These are phyloP conservation scores for Dendrocalamus latiflorus DNA, from an alignment of 202 grass and related monocot species.

Conservation along the genomic window DNA sequence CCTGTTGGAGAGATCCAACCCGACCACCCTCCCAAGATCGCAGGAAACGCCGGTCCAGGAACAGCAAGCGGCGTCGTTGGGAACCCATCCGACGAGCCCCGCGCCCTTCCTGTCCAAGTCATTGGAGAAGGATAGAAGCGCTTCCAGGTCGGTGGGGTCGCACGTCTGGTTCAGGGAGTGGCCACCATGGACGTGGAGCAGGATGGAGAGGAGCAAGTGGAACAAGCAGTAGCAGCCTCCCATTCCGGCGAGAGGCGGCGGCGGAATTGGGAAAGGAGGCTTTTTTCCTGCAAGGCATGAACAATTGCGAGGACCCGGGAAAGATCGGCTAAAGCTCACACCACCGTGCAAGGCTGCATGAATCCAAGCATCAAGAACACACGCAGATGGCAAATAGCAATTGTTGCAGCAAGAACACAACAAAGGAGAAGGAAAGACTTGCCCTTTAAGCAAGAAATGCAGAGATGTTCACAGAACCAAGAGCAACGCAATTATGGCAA, in stretches of 20 bases:
- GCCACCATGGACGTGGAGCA: conserved; percentile 15
- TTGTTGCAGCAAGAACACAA: neutral
- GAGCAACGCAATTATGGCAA: neutral
- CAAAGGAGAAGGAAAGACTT: neutral
- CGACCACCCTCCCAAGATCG: conserved; percentile 55
- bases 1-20: conserved; percentile 61
- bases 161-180: conserved; percentile 45
- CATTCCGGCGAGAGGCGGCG: conserved; percentile 47
- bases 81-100: conserved; percentile 42
- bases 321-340: neutral
- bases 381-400: neutral
- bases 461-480: neutral
- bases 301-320: neutral
- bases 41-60: conserved; percentile 73
- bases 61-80: conserved; percentile 48
- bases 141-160: conserved; percentile 41
- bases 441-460: neutral
- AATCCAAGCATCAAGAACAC: conserved; percentile 13
- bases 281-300: conserved; percentile 31
- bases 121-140: conserved; percentile 43
- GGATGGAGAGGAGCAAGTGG: conserved; percentile 13
- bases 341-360: neutral
- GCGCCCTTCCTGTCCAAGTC: conserved; percentile 39
- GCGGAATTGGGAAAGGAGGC: conserved; percentile 20
- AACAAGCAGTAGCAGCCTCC: conserved; percentile 26